Evolutionary conservation across 169 alveolate genomes (phyloP), one percentile per base, ranked within the genome.

Genomic region (Cryptosporidium bovis): DNA sequence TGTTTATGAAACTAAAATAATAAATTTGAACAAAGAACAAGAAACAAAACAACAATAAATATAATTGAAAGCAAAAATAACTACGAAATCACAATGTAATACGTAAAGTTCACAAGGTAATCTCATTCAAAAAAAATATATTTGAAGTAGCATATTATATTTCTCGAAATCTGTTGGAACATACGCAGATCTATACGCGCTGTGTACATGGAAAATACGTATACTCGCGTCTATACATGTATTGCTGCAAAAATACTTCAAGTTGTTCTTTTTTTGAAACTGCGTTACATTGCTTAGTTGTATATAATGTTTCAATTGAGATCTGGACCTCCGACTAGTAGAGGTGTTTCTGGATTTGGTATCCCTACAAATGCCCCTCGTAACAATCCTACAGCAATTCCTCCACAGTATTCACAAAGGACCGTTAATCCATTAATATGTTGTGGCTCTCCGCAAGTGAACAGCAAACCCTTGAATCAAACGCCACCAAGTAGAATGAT

Each of bases 401-500:
- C 67, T 20, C 56, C 66, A n/a, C 87, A 77, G 13, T 62, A 60
- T 40, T 31, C 71, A 12, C 87, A 77, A 27, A 77, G 64, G 46
- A 7, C 18, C 24, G 83, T 53, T 27, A 77, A 77, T 50, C 87
- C 87, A 62, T 62, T 77, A 60, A 77, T 77, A 77, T 77, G 87
- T 24, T 77, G 87, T 77, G 31, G 34, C 40, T 34, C 84, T 77
- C 87, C 87, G 24, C 33, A 34, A 46, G 56, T 40, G 20, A 65
- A 65, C 16, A 55, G 31, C 36, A 58, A 36, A 33, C 77, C 87
- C 1, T 51, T 69, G 16, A 69, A 69, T 36, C 87, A 77, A 27
- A 51, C 69, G 1, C 77, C 87, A 55, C 83, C 83, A 13, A 77
- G 87, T 44, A 77, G 87, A 60, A 77, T 77, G 87, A 77, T 77